Conservation (phyloP, 257 asterid species). For the Fraxinus cuspidata region DNA sequence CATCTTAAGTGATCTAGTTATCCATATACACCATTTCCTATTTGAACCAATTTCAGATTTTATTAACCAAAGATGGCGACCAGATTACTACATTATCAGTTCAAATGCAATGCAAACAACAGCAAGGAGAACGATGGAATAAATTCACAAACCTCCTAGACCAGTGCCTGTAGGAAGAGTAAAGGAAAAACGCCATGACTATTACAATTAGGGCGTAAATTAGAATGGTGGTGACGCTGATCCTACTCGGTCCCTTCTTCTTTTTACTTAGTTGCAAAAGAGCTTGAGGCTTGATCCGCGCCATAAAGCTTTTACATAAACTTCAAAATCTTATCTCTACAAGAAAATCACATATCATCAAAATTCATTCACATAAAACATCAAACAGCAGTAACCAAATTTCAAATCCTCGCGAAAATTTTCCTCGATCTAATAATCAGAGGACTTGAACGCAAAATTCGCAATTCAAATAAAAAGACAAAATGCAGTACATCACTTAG, state of each 20-base stretch:
- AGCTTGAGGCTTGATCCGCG: constrained; percentile 63
- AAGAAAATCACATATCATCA: constrained; percentile 24
- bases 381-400: constrained; percentile 17
- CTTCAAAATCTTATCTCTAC: constrained; percentile 39
- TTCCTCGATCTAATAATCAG: background rate
- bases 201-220: constrained; percentile 39
- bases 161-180: constrained; percentile 51
- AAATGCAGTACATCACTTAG: background rate
- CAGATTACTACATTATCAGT: background rate
- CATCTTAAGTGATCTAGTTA: background rate
- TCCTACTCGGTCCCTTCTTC: constrained; percentile 51
- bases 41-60: background rate
- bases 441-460: background rate
- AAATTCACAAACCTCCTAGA: constrained; percentile 36
- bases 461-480: background rate
- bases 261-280: constrained; percentile 59
- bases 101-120: background rate
- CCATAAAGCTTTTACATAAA: constrained; percentile 37
- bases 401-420: constrained; percentile 12
- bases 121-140: background rate
- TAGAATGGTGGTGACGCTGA: constrained; percentile 42
- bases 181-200: constrained; percentile 43
- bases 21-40: background rate
- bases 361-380: constrained; percentile 14
- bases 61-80: constrained; percentile 1